A percentile compares a stretch with the other conserved stretches of the same genome.
These are phyloP conservation scores for Umbelopsis sp. DNA, from an alignment of 371 early-diverging fungal genomes.

Conservation along the genomic window DNA sequence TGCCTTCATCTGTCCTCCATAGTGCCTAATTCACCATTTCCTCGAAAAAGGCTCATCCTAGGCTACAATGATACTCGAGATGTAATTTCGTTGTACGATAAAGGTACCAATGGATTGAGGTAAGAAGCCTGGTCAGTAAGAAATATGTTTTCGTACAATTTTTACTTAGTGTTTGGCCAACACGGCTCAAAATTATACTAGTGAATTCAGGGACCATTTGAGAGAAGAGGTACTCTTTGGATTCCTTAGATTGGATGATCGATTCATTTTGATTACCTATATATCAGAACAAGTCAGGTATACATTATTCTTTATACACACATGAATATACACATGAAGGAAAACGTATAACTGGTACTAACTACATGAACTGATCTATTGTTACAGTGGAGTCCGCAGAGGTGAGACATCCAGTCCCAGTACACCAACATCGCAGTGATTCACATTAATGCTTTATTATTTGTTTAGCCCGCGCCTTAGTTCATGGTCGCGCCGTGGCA, in stretches of 20 bases:
- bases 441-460: constrained; percentile 8
- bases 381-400: constrained; percentile 63
- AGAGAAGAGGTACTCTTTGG: constrained; percentile 71
- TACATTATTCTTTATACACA: not conserved
- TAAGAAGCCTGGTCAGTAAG: constrained; percentile 14
- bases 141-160: not conserved
- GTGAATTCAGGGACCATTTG: constrained; percentile 61
- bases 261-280: constrained; percentile 65
- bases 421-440: not conserved
- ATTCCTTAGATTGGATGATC: constrained; percentile 64
- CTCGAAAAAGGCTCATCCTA: constrained; percentile 58
- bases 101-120: constrained; percentile 63
- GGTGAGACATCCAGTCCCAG: constrained; percentile 32
- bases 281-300: constrained; percentile 75
- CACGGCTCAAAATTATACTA: constrained; percentile 10
- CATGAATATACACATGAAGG: no score
- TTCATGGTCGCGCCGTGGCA: constrained; percentile 72
- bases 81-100: constrained; percentile 65
- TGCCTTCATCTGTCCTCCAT: not conserved
- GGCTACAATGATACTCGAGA: constrained; percentile 75
- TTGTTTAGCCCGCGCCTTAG: constrained; percentile 63
- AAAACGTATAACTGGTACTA: not conserved
- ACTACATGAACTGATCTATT: constrained; percentile 16
- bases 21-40: not conserved
- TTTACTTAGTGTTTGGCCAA: not conserved